Percentiles rank a stretch among this genome's conserved stretches.
These are phyloP conservation scores for Termitomyces sp. DNA, from an alignment of 768 basidiomycete genomes.

Conservation along the genomic window DNA sequence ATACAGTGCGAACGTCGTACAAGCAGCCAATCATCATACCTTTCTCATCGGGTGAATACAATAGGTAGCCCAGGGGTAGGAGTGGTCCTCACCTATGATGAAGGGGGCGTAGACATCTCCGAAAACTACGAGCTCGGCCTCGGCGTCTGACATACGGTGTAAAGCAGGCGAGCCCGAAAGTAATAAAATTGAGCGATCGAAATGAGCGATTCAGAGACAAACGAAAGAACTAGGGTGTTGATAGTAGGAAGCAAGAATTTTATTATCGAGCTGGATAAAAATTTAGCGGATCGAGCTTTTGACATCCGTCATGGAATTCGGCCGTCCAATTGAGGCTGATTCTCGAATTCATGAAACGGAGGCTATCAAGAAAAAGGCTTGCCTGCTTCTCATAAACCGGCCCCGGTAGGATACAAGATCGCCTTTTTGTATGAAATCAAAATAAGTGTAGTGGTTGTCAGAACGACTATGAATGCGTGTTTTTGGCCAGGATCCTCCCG, in stretches of 20 bases:
- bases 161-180: not conserved
- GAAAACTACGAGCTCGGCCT: conserved; percentile 2
- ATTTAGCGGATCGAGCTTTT: not conserved
- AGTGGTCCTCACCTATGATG: conserved; percentile 2
- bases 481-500: not conserved
- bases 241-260: not conserved
- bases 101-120: conserved; percentile 8
- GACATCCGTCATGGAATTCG: not conserved
- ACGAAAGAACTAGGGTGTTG: not conserved
- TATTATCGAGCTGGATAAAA: not conserved
- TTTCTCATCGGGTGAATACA: not conserved
- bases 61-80: not conserved
- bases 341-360: not conserved
- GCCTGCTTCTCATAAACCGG: not conserved
- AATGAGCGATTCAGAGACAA: not conserved
- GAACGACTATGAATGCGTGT: not conserved
- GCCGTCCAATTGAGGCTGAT: not conserved
- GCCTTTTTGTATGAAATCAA: not conserved
- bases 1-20: not conserved
- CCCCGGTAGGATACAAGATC: not conserved
- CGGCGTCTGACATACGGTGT: not conserved
- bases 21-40: conserved; percentile 13
- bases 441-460: not conserved
- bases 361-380: not conserved
- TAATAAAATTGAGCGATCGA: not conserved